Evolutionary conservation across 1,284 basidiomycete genomes (phyloP).

Genomic region (Entoloma clypeatum): DNA sequence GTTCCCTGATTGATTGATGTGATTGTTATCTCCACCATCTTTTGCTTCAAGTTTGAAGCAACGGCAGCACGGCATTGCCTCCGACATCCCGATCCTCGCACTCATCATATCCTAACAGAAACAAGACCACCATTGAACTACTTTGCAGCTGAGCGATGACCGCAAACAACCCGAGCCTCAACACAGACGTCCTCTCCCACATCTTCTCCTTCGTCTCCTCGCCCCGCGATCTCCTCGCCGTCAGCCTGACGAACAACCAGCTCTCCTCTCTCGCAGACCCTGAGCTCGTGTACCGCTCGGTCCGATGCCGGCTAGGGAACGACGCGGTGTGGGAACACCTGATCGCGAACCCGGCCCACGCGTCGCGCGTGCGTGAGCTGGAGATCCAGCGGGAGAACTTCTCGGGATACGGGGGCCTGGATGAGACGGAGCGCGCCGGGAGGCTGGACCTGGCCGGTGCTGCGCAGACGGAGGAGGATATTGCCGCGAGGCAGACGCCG

Average conservation of each 20-base stretch:
- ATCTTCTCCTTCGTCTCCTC: slow-evolving; percentile 13
- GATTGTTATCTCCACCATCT: too few species aligned
- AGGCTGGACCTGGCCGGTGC: not conserved
- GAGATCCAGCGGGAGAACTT: slow-evolving; percentile 14
- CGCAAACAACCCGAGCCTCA: too few species aligned
- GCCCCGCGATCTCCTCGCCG: slow-evolving; percentile 11
- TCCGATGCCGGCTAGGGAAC: slow-evolving; percentile 17
- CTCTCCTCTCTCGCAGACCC: slow-evolving; percentile 10
- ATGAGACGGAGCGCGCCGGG: slow-evolving; percentile 2
- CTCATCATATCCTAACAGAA: too few species aligned
- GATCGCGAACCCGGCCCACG: slow-evolving; percentile 12
- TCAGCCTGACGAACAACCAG: slow-evolving; percentile 12
- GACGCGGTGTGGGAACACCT: slow-evolving; percentile 18
- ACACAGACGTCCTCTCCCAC: slow-evolving; percentile 10
- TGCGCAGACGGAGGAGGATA: not conserved
- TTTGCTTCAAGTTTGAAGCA: too few species aligned
- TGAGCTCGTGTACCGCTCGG: slow-evolving; percentile 10
- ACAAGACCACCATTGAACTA: too few species aligned
- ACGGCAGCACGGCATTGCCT: too few species aligned
- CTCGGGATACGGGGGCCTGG: not conserved
- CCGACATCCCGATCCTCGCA: too few species aligned
- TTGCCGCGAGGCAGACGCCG: too few species aligned
- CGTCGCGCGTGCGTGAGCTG: slow-evolving; percentile 16
- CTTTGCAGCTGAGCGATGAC: too few species aligned
- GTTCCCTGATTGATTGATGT: too few species aligned